A percentile compares a stretch with the other conserved stretches of the same genome.
Conservation (phyloP, 1,284 basidiomycete genomes). For the Puccinia hordei region DNA sequence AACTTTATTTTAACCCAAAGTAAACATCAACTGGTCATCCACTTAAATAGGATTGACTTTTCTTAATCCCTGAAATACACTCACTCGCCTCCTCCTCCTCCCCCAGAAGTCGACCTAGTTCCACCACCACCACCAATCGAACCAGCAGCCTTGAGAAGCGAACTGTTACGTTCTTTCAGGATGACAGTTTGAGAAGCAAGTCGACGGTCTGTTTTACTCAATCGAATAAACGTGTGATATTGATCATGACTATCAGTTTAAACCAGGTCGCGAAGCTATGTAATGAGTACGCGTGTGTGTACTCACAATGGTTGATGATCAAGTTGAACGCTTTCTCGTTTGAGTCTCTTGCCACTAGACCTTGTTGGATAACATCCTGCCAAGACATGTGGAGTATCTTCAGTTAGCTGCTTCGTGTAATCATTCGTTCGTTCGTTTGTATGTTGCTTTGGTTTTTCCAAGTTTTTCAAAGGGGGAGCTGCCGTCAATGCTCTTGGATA, state of each 20-base stretch:
- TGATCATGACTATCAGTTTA: too few species aligned
- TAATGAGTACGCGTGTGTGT: conserved; percentile 43
- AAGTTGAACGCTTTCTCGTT: conserved; percentile 47
- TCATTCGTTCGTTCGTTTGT: too few species aligned
- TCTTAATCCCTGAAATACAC: conserved; percentile 59
- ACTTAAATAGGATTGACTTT: too few species aligned
- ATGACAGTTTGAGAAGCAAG: conserved; percentile 84
- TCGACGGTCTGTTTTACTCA: conserved; percentile 69
- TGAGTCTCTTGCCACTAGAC: conserved; percentile 30
- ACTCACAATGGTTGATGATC: conserved; percentile 27
- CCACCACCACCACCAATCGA: conserved; percentile 62
- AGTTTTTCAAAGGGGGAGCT: too few species aligned
- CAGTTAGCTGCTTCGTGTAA: too few species aligned
- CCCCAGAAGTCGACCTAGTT: not conserved
- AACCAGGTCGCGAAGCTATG: too few species aligned
- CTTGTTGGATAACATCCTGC: conserved; percentile 38
- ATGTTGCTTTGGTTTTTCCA: too few species aligned
- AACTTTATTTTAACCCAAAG: conserved; percentile 66
- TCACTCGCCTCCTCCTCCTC: not conserved
- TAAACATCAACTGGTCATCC: too few species aligned
- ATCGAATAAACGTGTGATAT: too few species aligned
- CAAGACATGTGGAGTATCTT: conserved; percentile 24
- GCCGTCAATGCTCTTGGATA: too few species aligned
- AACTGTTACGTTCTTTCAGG: conserved; percentile 82
- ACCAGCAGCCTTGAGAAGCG: conserved; percentile 75